Base-by-base conservation (phyloP, 345 rosid genomes). In the Gossypium australe region DNA sequence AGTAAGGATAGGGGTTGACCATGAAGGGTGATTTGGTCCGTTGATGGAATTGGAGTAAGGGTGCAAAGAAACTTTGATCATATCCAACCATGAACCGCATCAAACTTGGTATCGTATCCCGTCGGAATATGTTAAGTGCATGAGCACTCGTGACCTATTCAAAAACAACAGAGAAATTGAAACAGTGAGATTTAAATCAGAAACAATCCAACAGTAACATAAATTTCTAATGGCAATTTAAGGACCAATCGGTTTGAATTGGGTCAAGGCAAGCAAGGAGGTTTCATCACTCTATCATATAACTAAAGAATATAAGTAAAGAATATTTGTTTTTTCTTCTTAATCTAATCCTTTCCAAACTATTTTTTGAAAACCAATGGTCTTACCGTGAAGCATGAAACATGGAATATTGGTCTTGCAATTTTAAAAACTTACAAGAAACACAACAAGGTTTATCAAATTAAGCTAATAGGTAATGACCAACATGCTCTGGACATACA, bases 1-100 rank as follows among this genome's bases (percentile, higher is more conserved):
- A 94, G 81, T 87, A 94, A 3, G 98, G 97, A 74, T 94, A 92
- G 0, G 98, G 97, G 78, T 92, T 92, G 44, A 94, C 45, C 89
- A 90, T 77, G 77, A 94, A 86, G 2, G 94, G 92, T 24, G 97
- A 90, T 75, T 87, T 89, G 71, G 94, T 90, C 12, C 78, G 79
- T 0, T 91, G 89, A 43, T 85, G 84, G 81, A 88, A 94, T 34
- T 85, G 81, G 55, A 94, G 87, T 87, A 92, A 77, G 8, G 97
- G 94, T 20, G 78, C 86, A 62, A 92, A 83, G 61, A 90, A 69
- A 62, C 61, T 59, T 20, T 73, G 77, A 73, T 84, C 90, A 78
- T 80, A 86, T 1, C 78, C 88, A 0, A 76, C 70, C 56, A 88
- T 79, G 86, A 94, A 86, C 74, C 85, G 80, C 49, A 86, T 89